Base-by-base conservation (phyloP, 805 yeast species). In the Ogataea angusta region DNA sequence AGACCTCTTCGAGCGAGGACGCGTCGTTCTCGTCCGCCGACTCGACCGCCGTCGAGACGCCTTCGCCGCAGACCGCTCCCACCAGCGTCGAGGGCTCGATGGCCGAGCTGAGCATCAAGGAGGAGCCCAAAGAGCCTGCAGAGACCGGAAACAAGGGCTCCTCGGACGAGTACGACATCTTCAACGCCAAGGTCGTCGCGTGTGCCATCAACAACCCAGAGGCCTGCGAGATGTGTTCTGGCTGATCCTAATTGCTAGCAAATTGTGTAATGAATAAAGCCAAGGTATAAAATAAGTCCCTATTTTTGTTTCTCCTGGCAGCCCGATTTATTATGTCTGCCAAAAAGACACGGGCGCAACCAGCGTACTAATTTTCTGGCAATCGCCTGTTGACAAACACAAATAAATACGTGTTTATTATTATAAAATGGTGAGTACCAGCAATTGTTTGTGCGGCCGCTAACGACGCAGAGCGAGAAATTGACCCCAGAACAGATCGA, bases 191-290 rank as follows among this genome's bases (percentile, higher is more conserved):
- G 67, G 98, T 85, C 24, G 80, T 91, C 68, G 96, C 96, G 25
- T 91, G 99, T 73, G 95, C 97, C 42, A 89, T 93, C 64, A 82
- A 85, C 64, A 91, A 93, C 71, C 97, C 97, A 45, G 98, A 87
- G 70, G 80, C 98, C 36, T 91, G 99, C 70, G 91, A 91, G 61
- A 93, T 93, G 98, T 93, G 99, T 73, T 91, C 98, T 45, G 98
- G 98, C 72, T 93, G 69, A 66, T 21, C 23, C 10, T 28, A 24
- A 28, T 38, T 38, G 37, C 37, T 38, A 18, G 10, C 7, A 27
- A 27, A 12, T 33, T 32, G 41, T 38, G 28, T 32, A 38, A 37
- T 33, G 37, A 38, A 33, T 30, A 24, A 38, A 27, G 10, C 22
- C 5, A 24, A 15, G 24, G 12, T 13, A n/a, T 3, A 10, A 18